Evolutionary conservation across 805 yeast genomes (phyloP).

Genomic region (Wickerhamiella kurtzmanii): DNA sequence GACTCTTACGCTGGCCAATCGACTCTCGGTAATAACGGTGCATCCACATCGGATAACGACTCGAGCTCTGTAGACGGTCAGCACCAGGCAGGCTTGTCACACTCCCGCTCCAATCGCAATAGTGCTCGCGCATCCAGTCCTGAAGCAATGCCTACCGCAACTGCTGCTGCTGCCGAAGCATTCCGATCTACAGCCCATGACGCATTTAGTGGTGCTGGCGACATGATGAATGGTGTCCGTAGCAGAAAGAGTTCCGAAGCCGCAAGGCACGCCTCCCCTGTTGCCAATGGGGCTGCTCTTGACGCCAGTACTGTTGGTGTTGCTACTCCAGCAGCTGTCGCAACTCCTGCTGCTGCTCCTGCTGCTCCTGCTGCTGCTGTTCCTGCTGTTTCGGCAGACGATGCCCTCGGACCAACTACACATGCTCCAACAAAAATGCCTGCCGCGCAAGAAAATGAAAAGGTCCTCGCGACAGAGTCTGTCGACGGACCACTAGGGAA

Average conservation of each 20-base stretch:
- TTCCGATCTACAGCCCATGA: neutral
- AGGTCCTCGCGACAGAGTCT: conserved; percentile 37
- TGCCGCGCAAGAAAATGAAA: conserved; percentile 37
- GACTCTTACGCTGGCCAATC: too few relatives aligned
- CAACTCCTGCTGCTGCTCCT: conserved; percentile 2
- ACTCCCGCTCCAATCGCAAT: neutral
- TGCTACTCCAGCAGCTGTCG: conserved; percentile 30
- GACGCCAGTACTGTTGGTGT: conserved; percentile 11
- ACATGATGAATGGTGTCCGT: neutral
- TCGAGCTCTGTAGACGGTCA: neutral
- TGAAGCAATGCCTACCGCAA: neutral
- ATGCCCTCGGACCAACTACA: conserved; percentile 41
- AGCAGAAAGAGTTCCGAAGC: neutral
- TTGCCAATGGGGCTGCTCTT: neutral
- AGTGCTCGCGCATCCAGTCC: neutral
- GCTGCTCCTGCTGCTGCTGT: neutral
- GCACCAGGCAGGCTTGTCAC: too few relatives aligned
- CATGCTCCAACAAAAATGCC: conserved; percentile 47
- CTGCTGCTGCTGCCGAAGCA: neutral
- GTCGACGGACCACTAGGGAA: conserved; percentile 67
- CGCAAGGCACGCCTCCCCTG: neutral
- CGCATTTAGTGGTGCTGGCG: too few relatives aligned
- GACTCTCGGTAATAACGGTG: neutral
- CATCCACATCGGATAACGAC: neutral
- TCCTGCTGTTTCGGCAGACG: neutral